Base-by-base conservation (phyloP, 257 asterid genomes). In the Hygrophila difformis region DNA sequence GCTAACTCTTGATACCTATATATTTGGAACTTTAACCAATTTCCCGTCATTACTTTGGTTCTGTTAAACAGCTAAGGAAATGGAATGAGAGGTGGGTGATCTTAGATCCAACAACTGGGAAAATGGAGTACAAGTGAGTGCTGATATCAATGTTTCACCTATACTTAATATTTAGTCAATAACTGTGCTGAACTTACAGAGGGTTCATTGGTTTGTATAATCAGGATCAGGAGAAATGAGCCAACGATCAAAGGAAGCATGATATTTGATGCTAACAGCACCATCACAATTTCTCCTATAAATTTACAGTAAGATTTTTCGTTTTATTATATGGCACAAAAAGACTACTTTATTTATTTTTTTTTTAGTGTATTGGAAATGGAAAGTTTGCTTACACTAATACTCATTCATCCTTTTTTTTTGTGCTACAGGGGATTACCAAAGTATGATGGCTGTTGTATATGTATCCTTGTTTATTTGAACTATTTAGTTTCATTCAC, bases 51-150 rank as follows among this genome's bases (percentile, higher is more conserved):
- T 16, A 52, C 55, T 51, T 34, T 55, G n/a, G 33, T 53, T 52
- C 44, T 39, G 39, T 56, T 38, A 17, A 66, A 64, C 77, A 91
- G 98, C 78, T 91, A 57, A 70, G 86, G 68, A 91, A 86, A 59
- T 91, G 98, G 98, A 91, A 91, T 22, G 98, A 91, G 69, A 78
- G 98, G 76, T 91, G 98, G 98, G 93, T 91, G 69, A 78, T 78
- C 64, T 72, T 91, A 59, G 98, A 91, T 65, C 96, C 98, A 53
- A 86, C 98, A 55, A 82, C 98, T 42, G 96, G 98, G 63, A 86
- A 76, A 64, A 91, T 86, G 98, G 96, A 86, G 66, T 91, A 91
- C 77, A 91, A 91, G 98, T 91, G 73, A 68, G 88, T 52, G 28
- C 57, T 28, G 48, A 42, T 44, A 39, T 11, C 33, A 12, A 46